These are phyloP conservation scores for Saccharomycopsis malanga DNA, from an alignment of 805 yeast species.

Conservation along the genomic window DNA sequence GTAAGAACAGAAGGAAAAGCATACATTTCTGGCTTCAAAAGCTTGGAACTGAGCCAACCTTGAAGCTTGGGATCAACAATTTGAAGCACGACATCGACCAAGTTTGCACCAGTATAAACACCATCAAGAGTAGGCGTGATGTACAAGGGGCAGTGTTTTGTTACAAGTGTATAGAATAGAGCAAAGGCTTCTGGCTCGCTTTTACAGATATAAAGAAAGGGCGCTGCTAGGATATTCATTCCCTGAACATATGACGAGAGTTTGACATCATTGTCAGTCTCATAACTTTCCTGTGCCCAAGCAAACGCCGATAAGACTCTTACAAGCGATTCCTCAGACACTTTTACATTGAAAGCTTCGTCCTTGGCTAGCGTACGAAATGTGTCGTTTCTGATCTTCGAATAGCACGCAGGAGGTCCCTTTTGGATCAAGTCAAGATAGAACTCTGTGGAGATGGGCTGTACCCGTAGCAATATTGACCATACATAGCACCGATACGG, in stretches of 20 bases:
- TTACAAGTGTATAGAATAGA: conserved; percentile 55
- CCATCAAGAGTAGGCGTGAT: conserved; percentile 73
- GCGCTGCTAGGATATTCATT: conserved; percentile 80
- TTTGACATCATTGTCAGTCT: conserved; percentile 22
- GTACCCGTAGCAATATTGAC: conserved; percentile 65
- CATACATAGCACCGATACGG: conserved; percentile 58
- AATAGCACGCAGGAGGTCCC: conserved; percentile 53
- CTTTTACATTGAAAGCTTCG: conserved; percentile 51
- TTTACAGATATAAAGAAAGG: conserved; percentile 65
- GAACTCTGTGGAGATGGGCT: conserved; percentile 45
- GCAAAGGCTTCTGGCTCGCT: conserved; percentile 85
- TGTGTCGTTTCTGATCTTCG: conserved; percentile 78
- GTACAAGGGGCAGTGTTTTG: conserved; percentile 66
- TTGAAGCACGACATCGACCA: conserved; percentile 68
- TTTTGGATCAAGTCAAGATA: conserved; percentile 47
- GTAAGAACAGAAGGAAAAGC: conserved; percentile 83
- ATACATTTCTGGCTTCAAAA: conserved; percentile 76
- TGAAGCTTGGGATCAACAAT: conserved; percentile 68
- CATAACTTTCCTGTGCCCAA: conserved; percentile 28
- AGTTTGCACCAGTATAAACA: conserved; percentile 63
- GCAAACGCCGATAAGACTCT: conserved; percentile 73
- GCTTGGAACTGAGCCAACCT: conserved; percentile 48
- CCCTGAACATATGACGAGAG: conserved; percentile 78
- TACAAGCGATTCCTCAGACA: conserved; percentile 60
- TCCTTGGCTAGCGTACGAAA: conserved; percentile 81